Evolutionary conservation across 768 basidiomycete species (phyloP), one percentile per base, ranked within the genome.

Genomic region (Pulveroboletus sp.): DNA sequence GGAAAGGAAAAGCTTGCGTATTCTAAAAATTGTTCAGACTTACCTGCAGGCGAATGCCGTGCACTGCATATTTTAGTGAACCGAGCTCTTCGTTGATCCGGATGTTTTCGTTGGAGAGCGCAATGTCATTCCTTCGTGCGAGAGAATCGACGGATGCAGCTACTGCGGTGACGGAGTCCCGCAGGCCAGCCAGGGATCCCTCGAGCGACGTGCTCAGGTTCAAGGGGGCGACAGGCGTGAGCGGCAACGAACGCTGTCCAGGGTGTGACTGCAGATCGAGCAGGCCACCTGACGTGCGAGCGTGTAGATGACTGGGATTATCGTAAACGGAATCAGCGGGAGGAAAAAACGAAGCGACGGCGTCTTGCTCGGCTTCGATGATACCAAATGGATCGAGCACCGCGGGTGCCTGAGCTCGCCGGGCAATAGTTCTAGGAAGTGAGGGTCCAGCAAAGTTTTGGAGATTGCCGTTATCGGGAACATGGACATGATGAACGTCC

Each of bases 21-120:
- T 38, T 43, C 42, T 43, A 51, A 47, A 50, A 48, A 43, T n/a
- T 37, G 29, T 2, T 29, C 2, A 22, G 23, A 68, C 77, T 12
- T 48, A 88, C 83, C 79, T 90, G 89, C 76, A 91, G 85, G 47
- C 89, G 75, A 39, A 92, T 64, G 2, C 88, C 89, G 54, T 90
- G 85, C 36, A 90, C 73, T 43, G 76, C 80, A 20, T 78, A 84
- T 43, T 84, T 76, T 42, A 92, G 59, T 19, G 82, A 80, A 57
- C 81, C 79, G 27, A 88, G 73, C 62, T 92, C 89, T 56, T 92
- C 89, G 37, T 80, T 82, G 51, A 85, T 68, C 53, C 87, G 72
- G 61, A 86, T 73, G 39, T 79, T 78, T 65, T 92, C 89, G 55
- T 87, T 85, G 19, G 80, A 75, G 44, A 86, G 66, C 34, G 81